Evolutionary conservation across 2,329 filamentous ascomycete genomes (phyloP).

Genomic region (Colletotrichum orbiculare): DNA sequence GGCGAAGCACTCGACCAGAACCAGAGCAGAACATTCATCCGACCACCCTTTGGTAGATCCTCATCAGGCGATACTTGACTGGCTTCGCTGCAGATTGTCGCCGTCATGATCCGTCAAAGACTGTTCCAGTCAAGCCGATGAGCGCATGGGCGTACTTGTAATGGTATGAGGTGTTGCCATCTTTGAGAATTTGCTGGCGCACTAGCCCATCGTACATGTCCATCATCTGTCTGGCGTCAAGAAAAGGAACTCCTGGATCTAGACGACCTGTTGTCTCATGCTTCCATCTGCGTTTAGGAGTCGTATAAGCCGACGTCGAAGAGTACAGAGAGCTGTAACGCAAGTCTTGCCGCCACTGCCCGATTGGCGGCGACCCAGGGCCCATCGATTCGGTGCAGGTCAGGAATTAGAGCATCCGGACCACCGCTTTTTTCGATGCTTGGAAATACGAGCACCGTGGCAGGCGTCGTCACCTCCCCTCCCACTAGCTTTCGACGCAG

Average conservation of each 20-base stretch:
- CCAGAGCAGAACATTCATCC: constrained; percentile 9
- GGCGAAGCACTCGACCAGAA: not conserved
- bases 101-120: constrained; percentile 11
- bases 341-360: constrained; percentile 9
- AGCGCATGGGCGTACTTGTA: constrained; percentile 9
- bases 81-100: constrained; percentile 1
- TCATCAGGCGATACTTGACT: constrained; percentile 15
- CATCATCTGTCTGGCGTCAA: not conserved
- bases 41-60: constrained; percentile 15
- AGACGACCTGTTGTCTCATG: constrained; percentile 9
- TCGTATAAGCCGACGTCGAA: constrained; percentile 1
- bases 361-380: not conserved
- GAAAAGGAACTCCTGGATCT: constrained; percentile 11
- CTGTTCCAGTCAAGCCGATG: constrained; percentile 11
- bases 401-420: not conserved
- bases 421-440: constrained; percentile 13
- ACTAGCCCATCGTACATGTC: constrained; percentile 1
- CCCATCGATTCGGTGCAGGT: constrained; percentile 4
- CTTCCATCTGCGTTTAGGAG: constrained; percentile 14
- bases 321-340: constrained; percentile 12
- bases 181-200: not conserved
- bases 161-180: not conserved
- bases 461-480: constrained; percentile 26
- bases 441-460: constrained; percentile 13
- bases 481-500: no score